These are phyloP conservation scores for Trametes villosa DNA, from an alignment of 768 basidiomycete species.

Conservation along the genomic window DNA sequence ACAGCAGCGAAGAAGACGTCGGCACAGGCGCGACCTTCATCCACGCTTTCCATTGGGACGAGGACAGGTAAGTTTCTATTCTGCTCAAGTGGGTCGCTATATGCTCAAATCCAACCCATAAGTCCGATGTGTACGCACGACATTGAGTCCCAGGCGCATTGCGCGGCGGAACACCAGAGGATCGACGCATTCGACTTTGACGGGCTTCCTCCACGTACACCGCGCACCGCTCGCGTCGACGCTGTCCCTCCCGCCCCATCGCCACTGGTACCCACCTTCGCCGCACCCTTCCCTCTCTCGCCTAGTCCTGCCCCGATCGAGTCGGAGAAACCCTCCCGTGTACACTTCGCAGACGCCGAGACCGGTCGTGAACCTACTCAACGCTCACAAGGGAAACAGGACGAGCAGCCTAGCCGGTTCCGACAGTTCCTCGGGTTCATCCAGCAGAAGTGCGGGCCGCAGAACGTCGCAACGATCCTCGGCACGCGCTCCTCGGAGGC, in stretches of 20 bases:
- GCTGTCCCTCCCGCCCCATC: not conserved
- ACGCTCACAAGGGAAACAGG: not conserved
- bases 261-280: not conserved
- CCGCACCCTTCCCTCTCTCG: not conserved
- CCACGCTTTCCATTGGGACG: constrained; percentile 34
- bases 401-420: not conserved
- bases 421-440: constrained; percentile 22
- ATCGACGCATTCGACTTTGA: constrained; percentile 41
- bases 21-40: constrained; percentile 39
- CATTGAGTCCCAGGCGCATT: constrained; percentile 22
- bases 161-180: constrained; percentile 24
- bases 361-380: not conserved
- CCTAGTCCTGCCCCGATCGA: not conserved
- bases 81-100: not conserved
- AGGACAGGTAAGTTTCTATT: constrained; percentile 15
- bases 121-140: constrained; percentile 19
- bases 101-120: not conserved
- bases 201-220: constrained; percentile 34
- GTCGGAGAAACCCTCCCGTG: constrained; percentile 9
- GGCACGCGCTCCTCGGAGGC: not conserved
- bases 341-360: constrained; percentile 13
- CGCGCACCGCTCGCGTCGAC: constrained; percentile 14
- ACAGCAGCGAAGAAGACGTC: constrained; percentile 29
- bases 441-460: constrained; percentile 32
- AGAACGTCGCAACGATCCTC: constrained; percentile 27